These are phyloP conservation scores for Fusarium foetens DNA, from an alignment of 2,329 filamentous ascomycete species.

Conservation along the genomic window DNA sequence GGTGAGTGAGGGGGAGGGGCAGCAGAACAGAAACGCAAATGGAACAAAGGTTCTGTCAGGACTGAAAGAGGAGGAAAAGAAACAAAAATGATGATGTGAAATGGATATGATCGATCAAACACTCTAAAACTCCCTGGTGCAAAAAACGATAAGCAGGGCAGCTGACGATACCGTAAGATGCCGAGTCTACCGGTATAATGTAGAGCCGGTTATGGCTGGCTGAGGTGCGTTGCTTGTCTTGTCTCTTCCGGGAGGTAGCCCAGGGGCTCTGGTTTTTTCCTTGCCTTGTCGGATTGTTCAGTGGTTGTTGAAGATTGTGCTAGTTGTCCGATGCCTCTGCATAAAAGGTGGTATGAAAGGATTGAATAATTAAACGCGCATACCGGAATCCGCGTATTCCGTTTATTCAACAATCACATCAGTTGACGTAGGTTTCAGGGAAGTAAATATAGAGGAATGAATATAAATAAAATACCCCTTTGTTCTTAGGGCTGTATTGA, in stretches of 20 bases:
- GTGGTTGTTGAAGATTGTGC: not conserved
- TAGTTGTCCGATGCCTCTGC: constrained; percentile 6
- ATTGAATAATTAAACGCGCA: constrained; percentile 7
- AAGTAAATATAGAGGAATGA: not conserved
- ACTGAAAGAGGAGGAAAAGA: not conserved
- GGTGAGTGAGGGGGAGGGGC: constrained; percentile 40
- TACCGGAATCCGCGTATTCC: constrained; percentile 15
- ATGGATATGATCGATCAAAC: not conserved
- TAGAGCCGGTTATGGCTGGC: constrained; percentile 16
- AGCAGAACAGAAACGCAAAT: not conserved
- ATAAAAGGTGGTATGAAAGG: constrained; percentile 1
- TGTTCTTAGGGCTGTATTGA: not conserved
- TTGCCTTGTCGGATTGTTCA: not conserved
- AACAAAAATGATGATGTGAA: not conserved
- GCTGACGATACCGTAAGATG: constrained; percentile 26
- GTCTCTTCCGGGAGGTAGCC: constrained; percentile 13
- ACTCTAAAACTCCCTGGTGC: not conserved
- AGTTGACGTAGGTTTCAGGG: not conserved
- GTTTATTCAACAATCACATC: not conserved
- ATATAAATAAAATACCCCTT: not conserved
- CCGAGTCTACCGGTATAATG: constrained; percentile 25
- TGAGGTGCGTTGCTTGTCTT: not conserved
- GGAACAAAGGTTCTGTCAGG: not conserved
- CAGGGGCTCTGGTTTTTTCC: constrained; percentile 3
- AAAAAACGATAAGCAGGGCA: constrained; percentile 16